Evolutionary conservation across 2,329 filamentous ascomycete genomes (phyloP), one percentile per base, ranked within the genome.

Genomic region (Colletotrichum spaethianum): DNA sequence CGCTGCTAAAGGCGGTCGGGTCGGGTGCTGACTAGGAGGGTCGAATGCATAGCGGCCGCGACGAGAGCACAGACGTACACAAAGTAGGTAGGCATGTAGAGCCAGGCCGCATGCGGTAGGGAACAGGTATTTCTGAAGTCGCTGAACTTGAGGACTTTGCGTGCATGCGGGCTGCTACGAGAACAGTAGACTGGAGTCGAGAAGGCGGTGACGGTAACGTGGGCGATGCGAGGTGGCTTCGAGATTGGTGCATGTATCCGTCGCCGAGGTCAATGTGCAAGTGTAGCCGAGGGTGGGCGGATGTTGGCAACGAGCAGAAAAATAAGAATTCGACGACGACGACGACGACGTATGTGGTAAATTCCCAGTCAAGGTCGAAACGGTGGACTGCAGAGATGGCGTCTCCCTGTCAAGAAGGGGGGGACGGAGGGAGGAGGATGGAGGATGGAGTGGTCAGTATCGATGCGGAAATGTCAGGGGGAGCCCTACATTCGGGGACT

Each of bases 391-490:
- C 44, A 50, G 60, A 62, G 31, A 38, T 23, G 60, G 57, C 16
- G 12, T 61, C 20, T 61, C 42, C 42, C 28, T 46, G 12, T 14
- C 40, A 36, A 38, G 46, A 18, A 28, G 46, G 44, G 38, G 63
- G 36, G 23, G 44, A 62, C 5, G 18, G 23, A 23, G 12, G 8
- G 9, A 26, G 5, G 9, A 4, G 11, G 57, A 52, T 23, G 28
- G n/a, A 36, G 18, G n/a, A n/a, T n/a, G 40, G 36, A 28, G 46
- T 67, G 64, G 28, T 31, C 40, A 66, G 42, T 23, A 20, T 14
- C 56, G 26, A 42, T 26, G 33, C 44, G 64, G 48, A 63, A 55
- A 56, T 68, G 50, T 26, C 38, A 48, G 50, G 60, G 66, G 48
- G 26, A 28, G 26, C 14, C 42, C 66, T 69, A 50, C 33, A 52